Base-by-base conservation (phyloP, 1,139 yeast species). In the Saccharomyces hybrid region DNA sequence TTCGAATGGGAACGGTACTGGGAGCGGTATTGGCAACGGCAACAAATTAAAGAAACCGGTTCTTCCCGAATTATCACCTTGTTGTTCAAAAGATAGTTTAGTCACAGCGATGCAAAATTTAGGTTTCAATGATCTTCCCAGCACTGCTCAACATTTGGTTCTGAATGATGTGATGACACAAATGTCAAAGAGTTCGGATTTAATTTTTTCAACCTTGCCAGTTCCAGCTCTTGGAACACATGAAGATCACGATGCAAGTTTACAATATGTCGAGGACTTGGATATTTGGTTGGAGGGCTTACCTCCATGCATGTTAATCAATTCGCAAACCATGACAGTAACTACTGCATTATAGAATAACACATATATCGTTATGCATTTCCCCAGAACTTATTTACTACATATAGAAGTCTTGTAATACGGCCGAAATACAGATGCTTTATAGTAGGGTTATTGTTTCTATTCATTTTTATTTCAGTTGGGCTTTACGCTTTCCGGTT, bases 241-340 rank as follows among this genome's bases (percentile, higher is more conserved):
- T 70, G 74, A 80, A 57, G 81, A 80, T 59, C 84, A 81, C 53
- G 79, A 75, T 13, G 93, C 84, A 28, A 80, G 95, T 49, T 73
- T 82, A 53, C 90, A 86, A 49, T 93, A 90, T 65, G 81, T 87
- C 9, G 83, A 83, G 55, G 86, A 86, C 61, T 74, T 93, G 55
- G 86, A 90, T 50, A 72, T 87, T 13, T 88, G 97, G 95, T 76
- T 90, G 54, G 80, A 83, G 52, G 89, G 79, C 8, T 72, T 93
- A 49, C 97, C 97, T 0, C 97, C 98, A 0, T 78, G 82, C 3
- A 69, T 93, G 66, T 71, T 93, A 58, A 77, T 93, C 54, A 91
- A 93, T 67, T 88, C 97, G 0, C 96, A 90, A 70, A 86, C 96
- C 0, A 89, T 91, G 75, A 93, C 99, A 0, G 98, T 93, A 1